These are phyloP conservation scores for Gnomoniopsis sp. DNA, from an alignment of 2,329 filamentous ascomycete genomes.

Conservation along the genomic window DNA sequence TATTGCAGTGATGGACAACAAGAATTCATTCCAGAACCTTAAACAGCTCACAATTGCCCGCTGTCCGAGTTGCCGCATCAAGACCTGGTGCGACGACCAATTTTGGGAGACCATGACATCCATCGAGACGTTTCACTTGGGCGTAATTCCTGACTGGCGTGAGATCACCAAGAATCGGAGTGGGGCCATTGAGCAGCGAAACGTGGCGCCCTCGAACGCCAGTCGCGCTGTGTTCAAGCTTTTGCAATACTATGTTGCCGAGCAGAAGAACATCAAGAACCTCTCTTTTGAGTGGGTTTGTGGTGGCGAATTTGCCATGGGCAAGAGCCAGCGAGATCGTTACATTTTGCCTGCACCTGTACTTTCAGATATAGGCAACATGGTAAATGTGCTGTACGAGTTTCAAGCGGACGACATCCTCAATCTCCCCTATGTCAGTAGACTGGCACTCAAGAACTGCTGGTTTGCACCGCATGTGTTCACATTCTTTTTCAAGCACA, in stretches of 20 bases:
- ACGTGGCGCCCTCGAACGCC: slow-evolving; percentile 47
- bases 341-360: slow-evolving; percentile 62
- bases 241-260: slow-evolving; percentile 47
- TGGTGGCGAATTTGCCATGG: slow-evolving; percentile 64
- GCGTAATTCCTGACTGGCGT: slow-evolving; percentile 66
- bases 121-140: slow-evolving; percentile 53
- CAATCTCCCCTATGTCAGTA: slow-evolving; percentile 52
- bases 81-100: slow-evolving; percentile 50
- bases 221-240: slow-evolving; percentile 49
- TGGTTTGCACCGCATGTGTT: slow-evolving; percentile 62
- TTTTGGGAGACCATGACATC: slow-evolving; percentile 60
- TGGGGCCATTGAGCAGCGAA: slow-evolving; percentile 35
- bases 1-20: slow-evolving; percentile 61
- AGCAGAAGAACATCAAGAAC: slow-evolving; percentile 47
- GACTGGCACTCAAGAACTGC: slow-evolving; percentile 65
- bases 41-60: slow-evolving; percentile 61
- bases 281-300: slow-evolving; percentile 65
- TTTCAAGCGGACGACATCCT: slow-evolving; percentile 36
- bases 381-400: slow-evolving; percentile 24
- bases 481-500: slow-evolving; percentile 44
- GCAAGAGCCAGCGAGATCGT: slow-evolving; percentile 58
- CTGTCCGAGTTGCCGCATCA: slow-evolving; percentile 59
- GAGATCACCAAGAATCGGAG: slow-evolving; percentile 50
- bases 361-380: slow-evolving; percentile 29
- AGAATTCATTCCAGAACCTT: slow-evolving; percentile 48